A percentile compares a stretch with the other conserved stretches of the same genome.
These are phyloP conservation scores for Zygosaccharomyces rouxii DNA, from an alignment of 805 yeast species.

Conservation along the genomic window DNA sequence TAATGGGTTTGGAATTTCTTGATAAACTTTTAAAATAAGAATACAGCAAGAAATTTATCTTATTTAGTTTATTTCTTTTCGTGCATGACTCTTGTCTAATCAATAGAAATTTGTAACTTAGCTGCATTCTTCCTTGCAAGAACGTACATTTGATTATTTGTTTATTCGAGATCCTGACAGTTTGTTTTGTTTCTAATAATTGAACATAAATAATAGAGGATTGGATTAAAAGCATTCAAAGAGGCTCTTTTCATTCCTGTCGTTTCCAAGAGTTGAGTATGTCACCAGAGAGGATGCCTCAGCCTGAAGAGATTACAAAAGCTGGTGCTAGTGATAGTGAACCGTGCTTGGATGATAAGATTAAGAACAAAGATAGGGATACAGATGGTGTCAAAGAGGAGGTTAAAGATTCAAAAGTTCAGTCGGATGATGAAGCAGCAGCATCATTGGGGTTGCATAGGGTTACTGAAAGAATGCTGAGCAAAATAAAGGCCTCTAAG, in stretches of 20 bases:
- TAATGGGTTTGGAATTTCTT: too few species aligned
- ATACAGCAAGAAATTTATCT: background rate
- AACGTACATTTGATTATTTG: background rate
- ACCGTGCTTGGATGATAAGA: background rate
- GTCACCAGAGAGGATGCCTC: conserved; percentile 1
- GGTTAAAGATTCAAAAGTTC: background rate
- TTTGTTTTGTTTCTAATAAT: background rate
- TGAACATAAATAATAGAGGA: conserved; percentile 2
- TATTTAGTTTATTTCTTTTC: too few species aligned
- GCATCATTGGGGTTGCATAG: conserved; percentile 30
- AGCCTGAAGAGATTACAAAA: background rate
- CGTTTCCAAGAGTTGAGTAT: background rate
- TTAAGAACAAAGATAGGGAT: conserved; percentile 3
- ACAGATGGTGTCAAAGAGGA: background rate
- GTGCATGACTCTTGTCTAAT: background rate
- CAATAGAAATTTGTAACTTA: background rate
- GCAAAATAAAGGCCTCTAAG: conserved; percentile 24
- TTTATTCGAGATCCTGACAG: too few species aligned
- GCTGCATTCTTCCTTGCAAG: background rate
- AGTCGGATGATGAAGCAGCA: background rate
- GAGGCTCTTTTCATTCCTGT: background rate
- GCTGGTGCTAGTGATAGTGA: too few species aligned
- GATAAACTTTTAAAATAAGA: background rate
- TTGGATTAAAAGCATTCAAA: conserved; percentile 1
- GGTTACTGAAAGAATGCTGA: conserved; percentile 25